A percentile compares a stretch with the other conserved stretches of the same genome.
These are phyloP conservation scores for Fusarium nygamai DNA, from an alignment of 2,329 filamentous ascomycete species.

Conservation along the genomic window DNA sequence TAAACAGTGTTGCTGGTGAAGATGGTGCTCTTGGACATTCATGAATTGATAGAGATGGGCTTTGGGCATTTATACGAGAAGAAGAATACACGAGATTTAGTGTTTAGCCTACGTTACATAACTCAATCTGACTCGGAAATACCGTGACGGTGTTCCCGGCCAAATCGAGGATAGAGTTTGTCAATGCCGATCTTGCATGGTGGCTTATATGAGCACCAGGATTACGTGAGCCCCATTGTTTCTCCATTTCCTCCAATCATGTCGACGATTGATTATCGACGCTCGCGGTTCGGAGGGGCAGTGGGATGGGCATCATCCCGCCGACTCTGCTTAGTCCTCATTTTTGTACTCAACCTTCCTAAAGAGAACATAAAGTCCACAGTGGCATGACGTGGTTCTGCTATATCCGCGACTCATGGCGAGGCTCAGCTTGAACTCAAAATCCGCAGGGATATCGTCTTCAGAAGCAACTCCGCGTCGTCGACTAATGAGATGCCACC, in stretches of 20 bases:
- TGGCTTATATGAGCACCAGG: background rate
- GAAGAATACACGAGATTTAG: too few species aligned
- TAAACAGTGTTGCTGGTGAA: background rate
- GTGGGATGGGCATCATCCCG: background rate
- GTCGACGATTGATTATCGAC: background rate
- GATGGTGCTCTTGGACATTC: background rate
- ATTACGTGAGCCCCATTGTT: background rate
- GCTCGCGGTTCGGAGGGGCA: background rate
- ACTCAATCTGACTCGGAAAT: background rate
- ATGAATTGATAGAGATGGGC: too few species aligned
- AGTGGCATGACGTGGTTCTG: background rate
- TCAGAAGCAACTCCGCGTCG: background rate
- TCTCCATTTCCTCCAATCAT: background rate
- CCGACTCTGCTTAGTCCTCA: background rate
- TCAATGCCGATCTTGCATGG: background rate
- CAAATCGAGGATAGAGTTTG: background rate
- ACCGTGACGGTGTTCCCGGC: background rate
- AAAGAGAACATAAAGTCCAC: background rate
- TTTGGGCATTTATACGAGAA: too few species aligned
- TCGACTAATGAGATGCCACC: too few species aligned
- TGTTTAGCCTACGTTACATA: background rate
- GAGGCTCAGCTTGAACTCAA: background rate
- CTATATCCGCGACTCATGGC: background rate
- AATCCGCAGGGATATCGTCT: fast-evolving
- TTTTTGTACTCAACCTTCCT: background rate